A percentile compares a stretch with the other conserved stretches of the same genome.
phyloP scores from a whole-genome alignment of 1,139 yeast genomes.

The Entelexis paramagnoliae region DNA sequence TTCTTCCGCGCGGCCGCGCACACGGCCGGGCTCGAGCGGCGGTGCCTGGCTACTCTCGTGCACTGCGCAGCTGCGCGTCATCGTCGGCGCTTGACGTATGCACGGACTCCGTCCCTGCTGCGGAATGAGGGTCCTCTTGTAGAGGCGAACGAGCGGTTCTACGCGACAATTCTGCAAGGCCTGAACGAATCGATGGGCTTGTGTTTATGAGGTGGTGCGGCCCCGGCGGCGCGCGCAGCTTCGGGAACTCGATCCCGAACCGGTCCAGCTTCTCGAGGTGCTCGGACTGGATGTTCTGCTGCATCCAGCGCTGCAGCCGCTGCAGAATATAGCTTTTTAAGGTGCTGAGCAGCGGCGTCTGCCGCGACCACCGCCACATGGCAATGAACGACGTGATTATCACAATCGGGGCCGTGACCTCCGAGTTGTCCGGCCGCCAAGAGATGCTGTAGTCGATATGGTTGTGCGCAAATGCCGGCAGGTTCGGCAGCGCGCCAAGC shows the following conservation, averaged over 20 bases:
- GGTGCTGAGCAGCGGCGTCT: background rate
- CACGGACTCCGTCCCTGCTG: background rate
- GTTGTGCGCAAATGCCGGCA: background rate
- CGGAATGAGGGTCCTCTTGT: background rate
- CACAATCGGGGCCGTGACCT: background rate
- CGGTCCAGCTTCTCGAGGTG: background rate
- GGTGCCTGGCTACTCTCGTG: constrained; percentile 19
- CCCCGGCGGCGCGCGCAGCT: background rate
- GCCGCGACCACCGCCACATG: constrained; percentile 14
- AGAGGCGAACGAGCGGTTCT: constrained; percentile 15
- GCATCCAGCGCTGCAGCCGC: constrained; percentile 4
- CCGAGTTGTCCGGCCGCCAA: background rate
- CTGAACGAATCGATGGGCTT: constrained; percentile 20
- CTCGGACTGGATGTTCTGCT: constrained; percentile 3
- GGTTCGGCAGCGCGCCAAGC: background rate
- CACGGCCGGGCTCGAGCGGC: constrained; percentile 23
- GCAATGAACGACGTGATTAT: constrained; percentile 13
- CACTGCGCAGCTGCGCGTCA: constrained; percentile 18
- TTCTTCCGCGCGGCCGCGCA: constrained; percentile 24
- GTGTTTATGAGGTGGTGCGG: constrained; percentile 13
- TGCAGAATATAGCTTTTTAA: background rate
- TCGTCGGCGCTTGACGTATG: background rate
- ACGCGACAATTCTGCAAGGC: constrained; percentile 10
- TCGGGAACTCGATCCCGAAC: background rate
- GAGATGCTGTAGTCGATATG: background rate